These are phyloP conservation scores for Nitzschia sp. DNA, from an alignment of 108 stramenopile species.

Conservation along the genomic window DNA sequence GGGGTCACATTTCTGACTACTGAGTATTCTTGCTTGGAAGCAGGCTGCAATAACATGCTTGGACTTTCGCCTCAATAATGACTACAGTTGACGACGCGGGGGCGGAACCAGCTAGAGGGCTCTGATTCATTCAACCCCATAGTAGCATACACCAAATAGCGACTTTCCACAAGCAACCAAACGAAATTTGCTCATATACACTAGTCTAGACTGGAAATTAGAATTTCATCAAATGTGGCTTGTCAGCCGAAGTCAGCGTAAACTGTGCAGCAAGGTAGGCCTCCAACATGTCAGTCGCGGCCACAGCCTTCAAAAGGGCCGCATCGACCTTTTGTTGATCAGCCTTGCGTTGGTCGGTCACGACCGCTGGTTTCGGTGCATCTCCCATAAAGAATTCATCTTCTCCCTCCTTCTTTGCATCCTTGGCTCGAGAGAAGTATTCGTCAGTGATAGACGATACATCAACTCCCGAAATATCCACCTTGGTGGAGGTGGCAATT, in stretches of 20 bases:
- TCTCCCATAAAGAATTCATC: conserved; percentile 91
- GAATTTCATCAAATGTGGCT: conserved; percentile 98
- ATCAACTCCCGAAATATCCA: conserved; percentile 90
- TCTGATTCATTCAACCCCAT: too few relatives aligned
- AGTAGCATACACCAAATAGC: too few relatives aligned
- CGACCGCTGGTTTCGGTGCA: conserved; percentile 82
- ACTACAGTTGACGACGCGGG: too few relatives aligned
- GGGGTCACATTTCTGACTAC: too few relatives aligned
- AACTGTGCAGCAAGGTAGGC: conserved; percentile 95
- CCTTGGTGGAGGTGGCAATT: conserved; percentile 96
- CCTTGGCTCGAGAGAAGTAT: conserved; percentile 90
- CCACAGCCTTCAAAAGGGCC: conserved; percentile 76
- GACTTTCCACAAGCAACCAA: too few relatives aligned
- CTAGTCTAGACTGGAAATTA: conserved; percentile 53
- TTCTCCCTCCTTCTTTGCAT: conserved; percentile 65
- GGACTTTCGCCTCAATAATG: too few relatives aligned
- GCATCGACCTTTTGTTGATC: conserved; percentile 96
- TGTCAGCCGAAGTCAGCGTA: conserved; percentile 87
- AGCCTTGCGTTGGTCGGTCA: conserved; percentile 91
- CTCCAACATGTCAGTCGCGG: conserved; percentile 81
- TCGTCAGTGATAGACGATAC: conserved; percentile 86
- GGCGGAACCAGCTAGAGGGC: too few relatives aligned
- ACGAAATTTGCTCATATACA: conserved; percentile 5
- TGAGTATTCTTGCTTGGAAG: too few relatives aligned
- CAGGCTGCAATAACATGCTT: too few relatives aligned